Evolutionary conservation across 345 rosid species (phyloP), one percentile per base, ranked within the genome.

Genomic region (Pelargonium nanum): DNA sequence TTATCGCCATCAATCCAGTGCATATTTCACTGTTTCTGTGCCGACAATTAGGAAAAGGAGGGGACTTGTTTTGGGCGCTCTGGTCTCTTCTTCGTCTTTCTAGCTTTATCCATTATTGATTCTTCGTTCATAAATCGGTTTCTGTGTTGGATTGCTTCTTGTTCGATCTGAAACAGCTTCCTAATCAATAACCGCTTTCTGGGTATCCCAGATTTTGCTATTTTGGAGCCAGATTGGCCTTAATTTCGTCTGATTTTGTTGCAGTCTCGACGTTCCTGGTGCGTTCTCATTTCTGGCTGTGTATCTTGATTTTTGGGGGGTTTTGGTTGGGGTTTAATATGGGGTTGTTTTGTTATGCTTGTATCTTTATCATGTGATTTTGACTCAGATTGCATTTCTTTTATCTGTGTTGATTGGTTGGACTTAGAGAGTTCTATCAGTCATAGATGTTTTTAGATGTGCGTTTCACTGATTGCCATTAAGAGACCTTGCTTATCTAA

Each of bases 121-220:
- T 24, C 22, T 23, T 26, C 17, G 58, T 26, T 59, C 22, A 50
- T 53, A 53, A 52, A 59, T 66, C 59, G 70, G 15, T 66, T 59
- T 19, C 64, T 28, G 64, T 53, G 59, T 15, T 53, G 59, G 69
- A 53, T 32, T 66, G 53, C 30, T 13, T 66, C 26, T 53, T 51
- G 55, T 55, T 59, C 59, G 70, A 66, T 66, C 70, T 53, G 64
- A 59, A 34, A 59, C 70, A 63, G 55, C 64, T 59, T 17, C 32
- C 24, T 19, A 23, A 30, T 34, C 25, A 57, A 26, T 23, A 32
- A 34, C 60, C 25, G 17, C 58, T 66, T 60, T 59, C 59, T 59
- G 59, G 70, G 70, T 59, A 58, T 66, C 44, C 45, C 55, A 24
- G 64, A 66, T 66, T 66, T 53, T 60, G 40, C 40, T 54, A 19